A percentile compares a stretch with the other conserved stretches of the same genome.
Conservation (phyloP, 1,139 yeast species). For the Suhomyces yuchorum region DNA sequence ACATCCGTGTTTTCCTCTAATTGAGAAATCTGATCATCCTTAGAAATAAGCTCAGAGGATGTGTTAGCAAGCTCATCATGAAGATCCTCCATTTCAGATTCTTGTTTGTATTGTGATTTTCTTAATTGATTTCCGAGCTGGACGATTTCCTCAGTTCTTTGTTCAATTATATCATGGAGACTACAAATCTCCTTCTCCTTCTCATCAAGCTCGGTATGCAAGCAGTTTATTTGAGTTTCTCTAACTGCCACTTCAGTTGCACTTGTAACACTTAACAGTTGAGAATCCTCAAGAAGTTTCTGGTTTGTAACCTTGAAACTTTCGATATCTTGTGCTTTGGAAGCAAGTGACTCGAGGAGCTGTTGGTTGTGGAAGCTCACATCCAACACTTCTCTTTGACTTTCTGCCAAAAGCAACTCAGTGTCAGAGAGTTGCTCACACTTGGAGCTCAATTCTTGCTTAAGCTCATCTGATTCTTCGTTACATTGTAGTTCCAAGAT, state of each 20-base stretch:
- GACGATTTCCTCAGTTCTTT: conserved; percentile 16
- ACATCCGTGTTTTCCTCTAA: conserved; percentile 12
- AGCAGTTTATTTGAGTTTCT: background rate
- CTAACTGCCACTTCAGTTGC: conserved; percentile 9
- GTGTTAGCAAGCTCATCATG: conserved; percentile 13
- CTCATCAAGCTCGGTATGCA: background rate
- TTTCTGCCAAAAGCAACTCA: background rate
- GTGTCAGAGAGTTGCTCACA: background rate
- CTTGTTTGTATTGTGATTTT: conserved; percentile 10
- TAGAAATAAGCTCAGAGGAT: conserved; percentile 9
- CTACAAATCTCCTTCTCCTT: background rate
- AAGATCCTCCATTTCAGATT: conserved; percentile 12
- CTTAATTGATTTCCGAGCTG: conserved; percentile 13
- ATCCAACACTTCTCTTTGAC: background rate
- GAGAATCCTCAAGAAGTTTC: conserved; percentile 4
- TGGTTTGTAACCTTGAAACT: conserved; percentile 1
- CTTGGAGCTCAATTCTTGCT: conserved; percentile 2
- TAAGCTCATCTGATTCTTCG: conserved; percentile 2
- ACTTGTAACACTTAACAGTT: conserved; percentile 3
- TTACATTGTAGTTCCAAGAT: conserved; percentile 7
- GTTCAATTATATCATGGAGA: conserved; percentile 12
- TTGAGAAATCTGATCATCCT: conserved; percentile 9
- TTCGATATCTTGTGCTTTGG: conserved; percentile 1
- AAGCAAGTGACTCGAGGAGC: background rate
- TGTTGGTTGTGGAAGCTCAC: conserved; percentile 1